Percentiles rank a stretch among this genome's conserved stretches.
Conservation (phyloP, 257 asterid species). For the Penstemon barbatus region DNA sequence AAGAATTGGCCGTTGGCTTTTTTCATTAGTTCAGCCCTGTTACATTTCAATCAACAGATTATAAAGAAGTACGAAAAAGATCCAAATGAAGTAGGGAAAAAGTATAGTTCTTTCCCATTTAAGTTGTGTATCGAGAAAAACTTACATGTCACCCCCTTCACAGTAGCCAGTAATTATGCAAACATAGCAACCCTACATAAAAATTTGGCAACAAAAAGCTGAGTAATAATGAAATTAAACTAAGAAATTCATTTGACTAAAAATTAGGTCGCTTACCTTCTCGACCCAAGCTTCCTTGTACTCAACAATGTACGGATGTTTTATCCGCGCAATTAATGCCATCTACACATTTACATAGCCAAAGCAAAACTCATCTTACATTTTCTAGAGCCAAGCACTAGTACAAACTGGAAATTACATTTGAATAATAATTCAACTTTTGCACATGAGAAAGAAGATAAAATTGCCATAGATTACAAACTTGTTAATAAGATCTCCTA, state of each 20-base stretch:
- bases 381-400: slow-evolving; percentile 18
- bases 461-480: slow-evolving; percentile 11
- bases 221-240: background rate
- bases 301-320: slow-evolving; percentile 91
- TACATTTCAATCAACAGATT: slow-evolving; percentile 27
- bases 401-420: background rate
- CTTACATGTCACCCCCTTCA: slow-evolving; percentile 99
- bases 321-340: slow-evolving; percentile 92
- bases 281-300: slow-evolving; percentile 99
- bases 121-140: slow-evolving; percentile 21
- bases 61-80: background rate
- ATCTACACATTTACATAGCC: slow-evolving; percentile 55
- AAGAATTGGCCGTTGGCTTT: slow-evolving; percentile 82
- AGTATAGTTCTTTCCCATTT: background rate
- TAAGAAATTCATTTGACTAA: background rate
- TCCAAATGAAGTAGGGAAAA: background rate
- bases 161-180: slow-evolving; percentile 98
- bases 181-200: slow-evolving; percentile 90
- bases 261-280: slow-evolving; percentile 58
- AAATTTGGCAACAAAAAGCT: slow-evolving; percentile 30
- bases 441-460: slow-evolving; percentile 13
- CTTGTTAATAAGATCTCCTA: slow-evolving; percentile 16
- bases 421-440: background rate
- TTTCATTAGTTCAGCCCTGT: slow-evolving; percentile 97
- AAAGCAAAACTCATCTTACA: slow-evolving; percentile 6